These are phyloP conservation scores for Ophiostoma sp. DNA, from an alignment of 2,329 filamentous ascomycete species.

Conservation along the genomic window DNA sequence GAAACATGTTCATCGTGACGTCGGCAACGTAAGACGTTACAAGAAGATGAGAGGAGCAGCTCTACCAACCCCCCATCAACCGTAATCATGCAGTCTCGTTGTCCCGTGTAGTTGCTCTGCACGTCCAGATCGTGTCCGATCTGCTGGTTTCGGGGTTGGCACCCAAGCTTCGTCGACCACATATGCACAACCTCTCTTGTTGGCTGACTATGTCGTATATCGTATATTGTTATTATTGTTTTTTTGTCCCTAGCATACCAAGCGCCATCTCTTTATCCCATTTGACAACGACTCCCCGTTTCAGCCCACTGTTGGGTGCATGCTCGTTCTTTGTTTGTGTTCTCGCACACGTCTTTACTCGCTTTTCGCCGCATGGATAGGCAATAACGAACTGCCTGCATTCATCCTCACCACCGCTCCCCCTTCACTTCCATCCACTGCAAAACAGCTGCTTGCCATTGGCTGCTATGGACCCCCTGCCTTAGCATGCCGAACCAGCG, in stretches of 20 bases:
- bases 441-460: background rate
- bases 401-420: background rate
- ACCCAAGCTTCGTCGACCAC: background rate
- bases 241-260: background rate
- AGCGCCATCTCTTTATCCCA: background rate
- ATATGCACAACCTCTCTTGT: too few relatives aligned
- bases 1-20: background rate
- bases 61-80: background rate
- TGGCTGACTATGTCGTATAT: too few relatives aligned
- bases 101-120: background rate
- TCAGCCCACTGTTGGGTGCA: background rate
- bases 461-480: constrained; percentile 13
- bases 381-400: background rate
- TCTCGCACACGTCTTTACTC: background rate
- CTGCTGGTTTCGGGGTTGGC: background rate
- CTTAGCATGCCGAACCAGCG: constrained; percentile 14
- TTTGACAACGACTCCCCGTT: background rate
- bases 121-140: background rate
- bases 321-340: background rate
- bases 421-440: background rate
- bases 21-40: constrained; percentile 7
- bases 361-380: background rate
- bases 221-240: background rate
- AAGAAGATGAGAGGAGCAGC: background rate
- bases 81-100: background rate